A percentile compares a stretch with the other conserved stretches of the same genome.
These are phyloP conservation scores for Oenanthe sinensis DNA, from an alignment of 129 eudicot genomes.

Conservation along the genomic window DNA sequence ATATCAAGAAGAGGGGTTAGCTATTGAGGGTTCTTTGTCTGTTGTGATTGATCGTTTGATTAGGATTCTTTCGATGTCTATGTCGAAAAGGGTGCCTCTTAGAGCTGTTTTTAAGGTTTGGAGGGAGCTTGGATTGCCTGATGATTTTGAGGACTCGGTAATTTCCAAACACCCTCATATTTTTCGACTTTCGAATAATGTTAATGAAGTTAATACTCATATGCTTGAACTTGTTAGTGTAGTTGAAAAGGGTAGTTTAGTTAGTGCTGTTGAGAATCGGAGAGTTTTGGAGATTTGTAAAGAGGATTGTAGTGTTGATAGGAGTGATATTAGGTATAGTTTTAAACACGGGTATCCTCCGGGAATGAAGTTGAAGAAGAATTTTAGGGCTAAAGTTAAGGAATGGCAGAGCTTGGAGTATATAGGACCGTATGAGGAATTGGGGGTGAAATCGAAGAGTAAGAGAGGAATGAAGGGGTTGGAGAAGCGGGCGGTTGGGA, in stretches of 20 bases:
- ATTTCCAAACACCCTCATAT: constrained; percentile 38
- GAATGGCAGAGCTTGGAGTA: constrained; percentile 81
- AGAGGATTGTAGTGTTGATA: constrained; percentile 53
- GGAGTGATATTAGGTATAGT: constrained; percentile 50
- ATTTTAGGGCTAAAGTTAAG: constrained; percentile 60
- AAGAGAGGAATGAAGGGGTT: constrained; percentile 43
- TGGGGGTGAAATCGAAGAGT: constrained; percentile 34
- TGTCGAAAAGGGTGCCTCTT: constrained; percentile 54
- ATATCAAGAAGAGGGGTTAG: constrained; percentile 39
- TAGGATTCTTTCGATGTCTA: constrained; percentile 71
- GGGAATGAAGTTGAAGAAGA: constrained; percentile 63
- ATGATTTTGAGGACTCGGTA: constrained; percentile 78
- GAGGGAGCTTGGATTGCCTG: constrained; percentile 87
- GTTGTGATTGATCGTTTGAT: constrained; percentile 55
- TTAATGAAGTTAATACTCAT: constrained; percentile 71
- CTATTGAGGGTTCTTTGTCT: constrained; percentile 35
- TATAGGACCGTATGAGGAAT: constrained; percentile 70
- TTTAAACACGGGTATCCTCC: constrained; percentile 85
- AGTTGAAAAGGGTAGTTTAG: constrained; percentile 19
- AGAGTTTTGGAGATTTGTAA: constrained; percentile 77
- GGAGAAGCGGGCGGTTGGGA: constrained; percentile 86
- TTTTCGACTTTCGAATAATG: constrained; percentile 44
- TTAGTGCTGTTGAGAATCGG: constrained; percentile 72
- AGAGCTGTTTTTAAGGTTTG: constrained; percentile 83
- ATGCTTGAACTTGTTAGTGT: constrained; percentile 39